Base-by-base conservation (phyloP, 495 filamentous ascomycete genomes). In the Aspergillus sparsus region DNA sequence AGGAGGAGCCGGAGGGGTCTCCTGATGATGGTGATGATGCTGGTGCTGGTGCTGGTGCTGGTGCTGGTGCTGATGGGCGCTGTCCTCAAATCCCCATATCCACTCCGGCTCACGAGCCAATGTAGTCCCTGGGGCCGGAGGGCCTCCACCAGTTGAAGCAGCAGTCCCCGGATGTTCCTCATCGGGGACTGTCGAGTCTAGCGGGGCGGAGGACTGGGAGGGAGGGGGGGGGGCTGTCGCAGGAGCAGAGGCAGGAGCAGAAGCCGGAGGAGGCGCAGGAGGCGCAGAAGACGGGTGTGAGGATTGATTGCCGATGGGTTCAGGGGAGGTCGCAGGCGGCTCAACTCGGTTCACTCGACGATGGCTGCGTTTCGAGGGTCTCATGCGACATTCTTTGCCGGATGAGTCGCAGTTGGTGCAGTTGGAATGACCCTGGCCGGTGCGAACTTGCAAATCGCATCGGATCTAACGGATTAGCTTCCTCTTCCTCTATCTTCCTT, bases 381-480 rank as follows among this genome's bases (percentile, higher is more conserved):
- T 61, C 27, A 64, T 65, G 18, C 69, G 67, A 60, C 67, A 66
- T 32, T 70, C 65, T 15, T 62, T 62, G 12, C 68, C 65, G 18
- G 66, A 55, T 18, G 64, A 35, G 41, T 65, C 60, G 31, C 72
- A 74, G 42, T 70, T 70, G 27, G 66, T 71, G 50, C 72, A 74
- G 21, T 64, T 59, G 37, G 53, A 60, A 41, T 58, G 53, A 27
- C 72, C 69, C 36, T 69, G 61, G 16, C 49, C 58, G 33, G 60
- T 59, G 50, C 66, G 61, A 15, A 46, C 63, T 63, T 74, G 70
- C 13, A 74, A 61, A 41, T 74, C 72, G 57, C 72, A 74, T 57
- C 68, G 69, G 54, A 74, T 65, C 67, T 70, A 46, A 46, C 21
- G 21, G 21, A 1, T 27, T 27, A 27, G 21, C 21, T 27, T 27